Evolutionary conservation across 768 basidiomycete genomes (phyloP), one percentile per base, ranked within the genome.

Genomic region (Mycena albidolilacea): DNA sequence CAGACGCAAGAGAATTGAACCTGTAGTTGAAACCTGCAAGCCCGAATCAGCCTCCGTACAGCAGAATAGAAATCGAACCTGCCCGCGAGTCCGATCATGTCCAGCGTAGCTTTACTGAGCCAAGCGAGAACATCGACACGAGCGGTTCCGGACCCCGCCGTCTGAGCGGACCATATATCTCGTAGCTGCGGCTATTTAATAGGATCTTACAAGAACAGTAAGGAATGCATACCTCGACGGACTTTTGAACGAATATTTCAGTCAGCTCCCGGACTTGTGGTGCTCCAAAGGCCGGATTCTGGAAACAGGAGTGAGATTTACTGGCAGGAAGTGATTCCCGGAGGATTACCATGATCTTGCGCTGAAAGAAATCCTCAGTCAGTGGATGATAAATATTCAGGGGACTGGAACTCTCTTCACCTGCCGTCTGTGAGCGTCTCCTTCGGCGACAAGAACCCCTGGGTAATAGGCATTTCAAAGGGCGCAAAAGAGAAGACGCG

Each of bases 221-320:
- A 30, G 3, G 3, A 30, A 44, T 3, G 5, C 21, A 46, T 14
- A 64, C 63, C 63, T 64, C 19, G 17, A 64, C 8, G 15, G 63
- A 52, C 72, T 87, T 87, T 3, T 78, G 78, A 10, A 85, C 65
- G 74, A 88, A 88, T 30, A 83, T 83, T 7, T 78, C 78, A 0
- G 86, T 85, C 10, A 87, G 70, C 17, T 82, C 85, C 1, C 86
- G 81, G 35, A 88, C 80, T 69, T 88, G 87, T 7, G 81, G 79
- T 1, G 85, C 82, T 6, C 87, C 86, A 62, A 88, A 88, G 1
- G 86, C 86, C 5, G 87, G 87, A 65, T 87, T 88, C 87, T 79
- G 19, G 23, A 54, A 19, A 38, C 10, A 7, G 41, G 15, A 19
- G 14, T 37, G 55, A 6, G 41, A 30, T 4, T 60, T 8, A 30